phyloP scores from a whole-genome alignment of 306 rosid species.

The Malus orientalis region DNA sequence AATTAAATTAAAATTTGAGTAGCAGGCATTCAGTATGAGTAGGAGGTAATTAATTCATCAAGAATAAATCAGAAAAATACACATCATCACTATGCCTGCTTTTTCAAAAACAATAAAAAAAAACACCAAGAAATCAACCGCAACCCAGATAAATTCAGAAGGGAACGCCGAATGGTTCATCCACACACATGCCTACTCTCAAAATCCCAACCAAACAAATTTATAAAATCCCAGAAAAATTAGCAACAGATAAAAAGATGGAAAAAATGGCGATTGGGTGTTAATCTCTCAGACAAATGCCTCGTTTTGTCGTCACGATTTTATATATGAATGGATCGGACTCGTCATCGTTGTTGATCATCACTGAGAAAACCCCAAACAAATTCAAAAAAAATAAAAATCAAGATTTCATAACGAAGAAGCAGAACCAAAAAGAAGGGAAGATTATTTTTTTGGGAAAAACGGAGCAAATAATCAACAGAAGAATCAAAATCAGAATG shows the following conservation, averaged over 20 bases:
- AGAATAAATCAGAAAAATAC: conserved; percentile 25
- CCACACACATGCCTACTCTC: neutral
- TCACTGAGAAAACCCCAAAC: conserved; percentile 51
- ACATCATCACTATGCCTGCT: conserved; percentile 48
- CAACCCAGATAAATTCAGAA: no score
- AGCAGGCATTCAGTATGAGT: conserved; percentile 78
- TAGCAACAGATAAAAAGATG: neutral
- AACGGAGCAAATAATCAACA: neutral
- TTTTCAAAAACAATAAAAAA: neutral
- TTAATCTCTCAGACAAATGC: conserved; percentile 85
- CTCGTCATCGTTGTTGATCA: conserved; percentile 78
- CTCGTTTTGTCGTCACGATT: conserved; percentile 74
- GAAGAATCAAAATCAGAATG: neutral
- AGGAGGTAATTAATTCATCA: conserved; percentile 59
- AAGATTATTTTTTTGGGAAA: neutral
- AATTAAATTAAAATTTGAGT: neutral
- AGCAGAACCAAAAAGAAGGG: neutral
- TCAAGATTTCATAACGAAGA: neutral
- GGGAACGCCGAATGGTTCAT: no score
- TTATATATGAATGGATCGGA: conserved; percentile 67
- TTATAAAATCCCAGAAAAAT: neutral
- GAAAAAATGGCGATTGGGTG: neutral
- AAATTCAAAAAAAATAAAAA: neutral
- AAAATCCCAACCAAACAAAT: neutral
- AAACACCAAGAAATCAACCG: no score